A percentile compares a stretch with the other conserved stretches of the same genome.
phyloP scores from a whole-genome alignment of 1,284 basidiomycete genomes.

The Rhodotorula sp. region DNA sequence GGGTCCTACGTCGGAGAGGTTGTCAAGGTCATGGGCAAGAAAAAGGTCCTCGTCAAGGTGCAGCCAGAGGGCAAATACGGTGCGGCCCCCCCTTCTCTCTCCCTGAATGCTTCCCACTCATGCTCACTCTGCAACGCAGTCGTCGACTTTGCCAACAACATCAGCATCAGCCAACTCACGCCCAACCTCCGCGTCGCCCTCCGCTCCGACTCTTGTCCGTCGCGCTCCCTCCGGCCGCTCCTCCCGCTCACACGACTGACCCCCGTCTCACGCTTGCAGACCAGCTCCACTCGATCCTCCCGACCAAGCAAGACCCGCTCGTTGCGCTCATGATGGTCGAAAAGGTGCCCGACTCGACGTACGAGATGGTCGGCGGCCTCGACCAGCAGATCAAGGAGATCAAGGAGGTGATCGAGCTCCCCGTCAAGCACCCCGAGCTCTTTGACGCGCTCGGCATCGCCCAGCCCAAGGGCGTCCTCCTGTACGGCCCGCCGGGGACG shows the following conservation, averaged over 20 bases:
- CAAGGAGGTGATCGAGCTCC: conserved; percentile 97
- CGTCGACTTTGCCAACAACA: conserved; percentile 88
- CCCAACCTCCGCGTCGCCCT: conserved; percentile 90
- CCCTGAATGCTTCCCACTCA: background rate
- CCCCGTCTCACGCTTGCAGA: conserved; percentile 11
- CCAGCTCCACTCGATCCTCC: conserved; percentile 79
- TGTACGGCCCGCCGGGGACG: conserved; percentile 94
- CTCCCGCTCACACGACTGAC: background rate
- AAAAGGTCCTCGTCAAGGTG: conserved; percentile 96
- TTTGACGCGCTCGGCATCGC: conserved; percentile 96
- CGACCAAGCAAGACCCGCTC: conserved; percentile 92
- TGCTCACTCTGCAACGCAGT: conserved; percentile 57
- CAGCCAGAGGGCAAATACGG: conserved; percentile 99
- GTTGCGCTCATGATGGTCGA: conserved; percentile 99
- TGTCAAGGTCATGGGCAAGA: conserved; percentile 99
- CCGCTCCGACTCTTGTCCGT: conserved; percentile 73
- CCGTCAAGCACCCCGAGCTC: conserved; percentile 96
- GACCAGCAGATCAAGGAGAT: conserved; percentile 99
- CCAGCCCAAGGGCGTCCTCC: conserved; percentile 90
- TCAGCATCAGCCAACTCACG: conserved; percentile 77
- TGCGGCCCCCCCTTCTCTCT: conserved; percentile 50
- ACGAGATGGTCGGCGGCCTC: conserved; percentile 98
- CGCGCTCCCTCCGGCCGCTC: background rate
- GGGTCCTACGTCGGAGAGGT: conserved; percentile 98
- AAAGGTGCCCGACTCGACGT: conserved; percentile 97